A percentile compares a stretch with the other conserved stretches of the same genome.
Conservation (phyloP, 192 early-diverging fungal species). For the Backusella liffmaniae region DNA sequence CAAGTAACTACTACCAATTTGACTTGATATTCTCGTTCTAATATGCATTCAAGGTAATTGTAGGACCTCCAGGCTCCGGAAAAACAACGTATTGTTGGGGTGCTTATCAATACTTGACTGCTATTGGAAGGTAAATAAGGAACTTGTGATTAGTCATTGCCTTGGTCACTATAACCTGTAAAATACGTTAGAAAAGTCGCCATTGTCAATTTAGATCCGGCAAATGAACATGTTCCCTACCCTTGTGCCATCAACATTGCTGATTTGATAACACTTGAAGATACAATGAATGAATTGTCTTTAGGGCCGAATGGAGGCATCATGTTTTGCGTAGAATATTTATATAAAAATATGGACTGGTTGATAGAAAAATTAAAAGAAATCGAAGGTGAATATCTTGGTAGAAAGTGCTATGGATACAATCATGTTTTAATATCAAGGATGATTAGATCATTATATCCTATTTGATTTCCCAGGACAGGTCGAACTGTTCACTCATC, state of each 20-base stretch:
- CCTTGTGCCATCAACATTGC: constrained; percentile 78
- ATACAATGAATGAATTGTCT: constrained; percentile 86
- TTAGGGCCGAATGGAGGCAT: constrained; percentile 97
- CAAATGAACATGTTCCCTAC: constrained; percentile 89
- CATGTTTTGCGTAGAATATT: constrained; percentile 94
- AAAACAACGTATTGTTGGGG: constrained; percentile 95
- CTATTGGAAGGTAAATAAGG: constrained; percentile 57
- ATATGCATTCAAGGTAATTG: constrained; percentile 64
- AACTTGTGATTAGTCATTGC: not conserved
- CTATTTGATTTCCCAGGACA: constrained; percentile 98
- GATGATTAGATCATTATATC: constrained; percentile 74
- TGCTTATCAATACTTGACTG: constrained; percentile 83
- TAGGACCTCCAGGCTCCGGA: constrained; percentile 94
- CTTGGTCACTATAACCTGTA: not conserved
- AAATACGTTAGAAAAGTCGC: constrained; percentile 58
- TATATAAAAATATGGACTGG: constrained; percentile 92
- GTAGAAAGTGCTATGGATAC: not conserved
- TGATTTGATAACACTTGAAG: constrained; percentile 91
- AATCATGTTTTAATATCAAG: not conserved
- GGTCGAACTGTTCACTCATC: constrained; percentile 97
- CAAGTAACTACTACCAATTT: too few species aligned
- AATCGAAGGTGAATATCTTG: constrained; percentile 35
- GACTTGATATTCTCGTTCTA: not conserved
- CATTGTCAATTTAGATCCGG: constrained; percentile 97
- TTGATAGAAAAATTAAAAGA: constrained; percentile 72